Percentiles rank a stretch among this genome's conserved stretches.
phyloP scores from a whole-genome alignment of 106 monocot species.

The Dendrobium nobile region DNA sequence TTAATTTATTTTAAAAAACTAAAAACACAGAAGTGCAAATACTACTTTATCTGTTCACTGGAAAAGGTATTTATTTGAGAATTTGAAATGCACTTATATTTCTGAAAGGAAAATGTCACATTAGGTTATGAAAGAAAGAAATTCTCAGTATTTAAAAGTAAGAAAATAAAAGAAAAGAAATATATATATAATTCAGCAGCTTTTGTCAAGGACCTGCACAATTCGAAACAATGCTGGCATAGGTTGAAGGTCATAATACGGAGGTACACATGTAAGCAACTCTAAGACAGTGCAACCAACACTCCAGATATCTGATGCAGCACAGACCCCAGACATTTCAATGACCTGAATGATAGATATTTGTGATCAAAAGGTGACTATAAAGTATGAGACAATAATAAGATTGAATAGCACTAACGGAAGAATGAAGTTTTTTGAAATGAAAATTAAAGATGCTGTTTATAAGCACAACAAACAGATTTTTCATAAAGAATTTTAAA shows the following conservation, averaged over 20 bases:
- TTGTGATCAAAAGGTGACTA: background rate
- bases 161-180: background rate
- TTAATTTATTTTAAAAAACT: background rate
- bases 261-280: slow-evolving; percentile 92
- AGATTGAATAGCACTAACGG: background rate
- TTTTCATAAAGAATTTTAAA: background rate
- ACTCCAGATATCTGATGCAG: slow-evolving; percentile 99
- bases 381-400: background rate
- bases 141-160: background rate
- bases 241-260: slow-evolving; percentile 98
- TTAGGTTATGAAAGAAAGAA: background rate
- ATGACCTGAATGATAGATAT: slow-evolving; percentile 54
- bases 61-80: background rate
- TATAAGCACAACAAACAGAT: background rate
- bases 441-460: background rate
- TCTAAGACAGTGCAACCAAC: slow-evolving; percentile 99
- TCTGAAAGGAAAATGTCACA: background rate
- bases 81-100: background rate
- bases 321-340: slow-evolving; percentile 98
- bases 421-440: background rate
- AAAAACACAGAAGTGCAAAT: background rate
- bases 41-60: background rate
- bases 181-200: background rate
- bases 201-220: slow-evolving; percentile 57
- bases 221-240: slow-evolving; percentile 99